Evolutionary conservation across 257 asterid species (phyloP).

Genomic region (Capsicum rhomboideum): DNA sequence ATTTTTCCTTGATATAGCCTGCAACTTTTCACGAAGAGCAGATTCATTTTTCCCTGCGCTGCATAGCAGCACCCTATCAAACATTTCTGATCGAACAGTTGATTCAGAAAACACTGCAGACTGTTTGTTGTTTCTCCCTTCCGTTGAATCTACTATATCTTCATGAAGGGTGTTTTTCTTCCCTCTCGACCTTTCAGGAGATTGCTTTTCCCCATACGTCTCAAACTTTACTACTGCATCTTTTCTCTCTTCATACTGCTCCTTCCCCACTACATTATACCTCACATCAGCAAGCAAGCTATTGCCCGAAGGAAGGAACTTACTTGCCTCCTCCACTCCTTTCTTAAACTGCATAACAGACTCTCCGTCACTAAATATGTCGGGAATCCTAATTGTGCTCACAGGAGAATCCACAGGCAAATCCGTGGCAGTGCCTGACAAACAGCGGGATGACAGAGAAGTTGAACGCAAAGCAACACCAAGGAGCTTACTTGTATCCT

Average conservation of each 20-base stretch:
- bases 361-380: conserved; percentile 32
- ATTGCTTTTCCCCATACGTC: conserved; percentile 10
- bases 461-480: conserved; percentile 16
- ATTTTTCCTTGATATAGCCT: background rate
- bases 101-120: conserved; percentile 3
- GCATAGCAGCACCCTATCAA: conserved; percentile 5
- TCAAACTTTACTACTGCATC: conserved; percentile 17
- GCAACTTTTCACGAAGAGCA: background rate
- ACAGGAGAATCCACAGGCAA: conserved; percentile 47
- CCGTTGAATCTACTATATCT: conserved; percentile 14
- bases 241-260: conserved; percentile 3
- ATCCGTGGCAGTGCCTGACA: conserved; percentile 31
- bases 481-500: conserved; percentile 59
- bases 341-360: conserved; percentile 51
- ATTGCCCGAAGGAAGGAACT: conserved; percentile 45
- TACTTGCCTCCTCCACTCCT: conserved; percentile 62
- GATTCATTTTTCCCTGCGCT: background rate
- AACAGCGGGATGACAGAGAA: conserved; percentile 31
- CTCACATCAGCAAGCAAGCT: conserved; percentile 15
- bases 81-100: conserved; percentile 1
- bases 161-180: conserved; percentile 47
- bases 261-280: conserved; percentile 13
- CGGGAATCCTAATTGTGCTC: conserved; percentile 31
- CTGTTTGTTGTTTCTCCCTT: conserved; percentile 1
- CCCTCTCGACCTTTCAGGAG: conserved; percentile 35